A percentile compares a stretch with the other conserved stretches of the same genome.
phyloP scores from a whole-genome alignment of 2,329 filamentous ascomycete species.

The Fusarium sp. region DNA sequence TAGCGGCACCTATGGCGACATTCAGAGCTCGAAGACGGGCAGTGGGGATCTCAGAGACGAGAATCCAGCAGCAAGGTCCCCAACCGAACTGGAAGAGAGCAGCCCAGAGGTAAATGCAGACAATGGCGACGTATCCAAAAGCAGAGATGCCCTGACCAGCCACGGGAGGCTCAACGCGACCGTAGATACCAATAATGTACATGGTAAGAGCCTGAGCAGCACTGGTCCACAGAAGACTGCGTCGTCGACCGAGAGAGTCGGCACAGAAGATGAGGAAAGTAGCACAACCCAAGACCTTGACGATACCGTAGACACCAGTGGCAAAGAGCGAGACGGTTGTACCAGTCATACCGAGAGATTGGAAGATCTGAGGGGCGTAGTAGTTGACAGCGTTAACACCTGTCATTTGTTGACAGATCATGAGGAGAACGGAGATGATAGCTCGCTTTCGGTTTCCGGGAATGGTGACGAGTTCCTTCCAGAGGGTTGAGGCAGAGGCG shows the following conservation, averaged over 20 bases:
- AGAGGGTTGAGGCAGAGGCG: conserved; percentile 65
- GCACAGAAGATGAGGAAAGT: conserved; percentile 75
- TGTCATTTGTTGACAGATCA: conserved; percentile 81
- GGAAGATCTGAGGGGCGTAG: conserved; percentile 77
- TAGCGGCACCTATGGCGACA: conserved; percentile 74
- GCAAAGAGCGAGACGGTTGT: conserved; percentile 73
- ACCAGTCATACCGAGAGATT: conserved; percentile 68
- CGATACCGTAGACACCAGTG: conserved; percentile 78
- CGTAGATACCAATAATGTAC: conserved; percentile 79
- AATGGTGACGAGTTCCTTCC: conserved; percentile 73
- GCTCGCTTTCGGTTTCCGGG: conserved; percentile 72
- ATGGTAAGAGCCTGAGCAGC: conserved; percentile 71
- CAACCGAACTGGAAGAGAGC: conserved; percentile 76
- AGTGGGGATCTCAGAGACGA: conserved; percentile 75
- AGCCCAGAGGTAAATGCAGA: conserved; percentile 79
- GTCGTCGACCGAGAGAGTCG: conserved; percentile 75
- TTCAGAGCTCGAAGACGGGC: conserved; percentile 74
- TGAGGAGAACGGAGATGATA: conserved; percentile 68
- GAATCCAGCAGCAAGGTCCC: conserved; percentile 80
- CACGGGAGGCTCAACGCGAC: conserved; percentile 70
- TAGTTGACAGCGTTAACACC: conserved; percentile 68
- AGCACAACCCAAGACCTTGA: conserved; percentile 74
- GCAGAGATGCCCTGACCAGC: conserved; percentile 64
- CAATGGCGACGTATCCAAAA: conserved; percentile 76
- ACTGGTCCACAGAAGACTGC: conserved; percentile 72